Conservation (phyloP, 2,329 filamentous ascomycete genomes). For the Cylindrodendrum hubeiense region DNA sequence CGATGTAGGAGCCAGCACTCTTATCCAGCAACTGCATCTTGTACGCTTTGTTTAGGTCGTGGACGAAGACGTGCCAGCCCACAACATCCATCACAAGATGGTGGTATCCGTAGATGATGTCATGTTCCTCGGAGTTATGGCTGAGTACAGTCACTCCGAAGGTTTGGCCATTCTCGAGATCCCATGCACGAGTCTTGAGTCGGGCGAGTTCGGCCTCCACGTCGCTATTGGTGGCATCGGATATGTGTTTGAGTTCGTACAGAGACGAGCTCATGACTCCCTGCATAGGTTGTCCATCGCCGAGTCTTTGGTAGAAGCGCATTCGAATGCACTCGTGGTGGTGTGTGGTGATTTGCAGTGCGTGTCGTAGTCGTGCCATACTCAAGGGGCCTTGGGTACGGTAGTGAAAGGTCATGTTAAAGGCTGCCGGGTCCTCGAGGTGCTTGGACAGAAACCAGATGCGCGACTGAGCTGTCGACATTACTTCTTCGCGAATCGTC, state of each 20-base stretch:
- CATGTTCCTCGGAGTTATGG: constrained; percentile 48
- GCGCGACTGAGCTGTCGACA: constrained; percentile 22
- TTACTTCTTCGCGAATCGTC: constrained; percentile 11
- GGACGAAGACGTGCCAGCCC: constrained; percentile 57
- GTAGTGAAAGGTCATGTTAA: constrained; percentile 28
- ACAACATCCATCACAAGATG: constrained; percentile 65
- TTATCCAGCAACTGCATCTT: constrained; percentile 37
- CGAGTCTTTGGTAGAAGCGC: constrained; percentile 29
- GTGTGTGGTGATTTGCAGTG: constrained; percentile 23
- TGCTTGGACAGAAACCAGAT: constrained; percentile 28
- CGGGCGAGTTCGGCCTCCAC: constrained; percentile 44
- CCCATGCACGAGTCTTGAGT: constrained; percentile 48
- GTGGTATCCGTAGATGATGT: constrained; percentile 59
- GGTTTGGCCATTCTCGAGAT: constrained; percentile 52
- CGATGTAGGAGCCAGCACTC: constrained; percentile 49
- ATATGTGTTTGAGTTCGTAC: constrained; percentile 45
- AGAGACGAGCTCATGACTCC: constrained; percentile 40
- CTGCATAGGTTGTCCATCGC: constrained; percentile 37
- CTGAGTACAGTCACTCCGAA: constrained; percentile 52
- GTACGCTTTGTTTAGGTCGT: constrained; percentile 59
- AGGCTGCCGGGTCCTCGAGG: constrained; percentile 17
- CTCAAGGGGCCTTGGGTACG: constrained; percentile 24
- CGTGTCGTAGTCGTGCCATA: constrained; percentile 27
- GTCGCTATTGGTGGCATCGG: constrained; percentile 36
- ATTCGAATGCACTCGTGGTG: constrained; percentile 41